Evolutionary conservation across 2,329 filamentous ascomycete genomes (phyloP).

Genomic region (Cytospora schulzeri): DNA sequence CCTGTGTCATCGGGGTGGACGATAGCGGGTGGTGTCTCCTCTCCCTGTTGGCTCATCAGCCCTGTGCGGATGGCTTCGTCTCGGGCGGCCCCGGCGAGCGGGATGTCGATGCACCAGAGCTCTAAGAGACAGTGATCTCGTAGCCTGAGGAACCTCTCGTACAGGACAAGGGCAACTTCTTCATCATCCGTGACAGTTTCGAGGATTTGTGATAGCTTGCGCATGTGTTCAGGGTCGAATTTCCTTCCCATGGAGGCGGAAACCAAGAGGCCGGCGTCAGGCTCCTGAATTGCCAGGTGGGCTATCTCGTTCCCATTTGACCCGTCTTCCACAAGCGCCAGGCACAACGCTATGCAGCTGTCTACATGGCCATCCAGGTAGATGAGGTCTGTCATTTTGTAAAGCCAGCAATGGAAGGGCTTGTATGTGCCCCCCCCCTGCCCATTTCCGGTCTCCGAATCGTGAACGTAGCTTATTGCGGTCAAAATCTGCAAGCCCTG

Average conservation of each 20-base stretch:
- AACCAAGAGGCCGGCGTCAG: neutral
- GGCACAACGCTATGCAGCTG: too few relatives aligned
- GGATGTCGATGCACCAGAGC: neutral
- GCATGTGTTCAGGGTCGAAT: too few relatives aligned
- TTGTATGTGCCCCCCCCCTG: too few relatives aligned
- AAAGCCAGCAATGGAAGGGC: neutral
- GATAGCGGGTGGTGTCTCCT: too few relatives aligned
- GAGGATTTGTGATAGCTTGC: too few relatives aligned
- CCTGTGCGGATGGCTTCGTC: neutral
- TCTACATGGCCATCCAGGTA: neutral
- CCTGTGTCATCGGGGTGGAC: neutral
- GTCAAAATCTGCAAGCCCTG: neutral
- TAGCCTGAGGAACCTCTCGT: neutral
- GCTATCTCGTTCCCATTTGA: neutral
- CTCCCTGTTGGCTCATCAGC: too few relatives aligned
- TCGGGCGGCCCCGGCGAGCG: neutral
- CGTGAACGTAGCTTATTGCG: too few relatives aligned
- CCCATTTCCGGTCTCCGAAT: too few relatives aligned
- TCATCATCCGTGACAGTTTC: too few relatives aligned
- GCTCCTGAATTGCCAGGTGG: neutral
- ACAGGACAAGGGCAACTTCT: neutral
- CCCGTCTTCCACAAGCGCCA: neutral
- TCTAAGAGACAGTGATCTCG: neutral
- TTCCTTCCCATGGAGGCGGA: neutral
- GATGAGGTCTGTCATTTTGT: neutral